Evolutionary conservation across 106 monocot species (phyloP), one percentile per base, ranked within the genome.

Genomic region (Cymbidium sinense): DNA sequence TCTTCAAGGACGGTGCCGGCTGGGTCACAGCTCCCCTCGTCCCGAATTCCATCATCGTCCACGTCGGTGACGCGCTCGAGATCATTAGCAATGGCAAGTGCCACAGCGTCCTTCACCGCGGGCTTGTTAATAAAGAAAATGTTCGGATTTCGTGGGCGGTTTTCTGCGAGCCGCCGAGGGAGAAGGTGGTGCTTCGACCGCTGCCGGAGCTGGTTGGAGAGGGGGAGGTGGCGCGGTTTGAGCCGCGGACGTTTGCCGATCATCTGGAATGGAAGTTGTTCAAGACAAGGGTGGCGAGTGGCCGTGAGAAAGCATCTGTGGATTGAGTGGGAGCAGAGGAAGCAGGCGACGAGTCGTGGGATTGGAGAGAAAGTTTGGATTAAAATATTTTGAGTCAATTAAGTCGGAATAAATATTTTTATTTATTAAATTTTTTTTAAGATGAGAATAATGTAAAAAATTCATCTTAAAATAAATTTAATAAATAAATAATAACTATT

Each of bases 111-210:
- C 81, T 96, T 11, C 95, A 96, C 80, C 87, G 93, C 0, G 90
- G 93, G 13, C 82, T 96, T 2, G 93, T 96, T 4, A 96, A 89
- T 83, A 90, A 86, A 79, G 91, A 96, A 78, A 93, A 87, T 82
- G 90, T 93, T 28, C 78, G 95, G 74, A 89, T 96, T 62, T 96
- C 95, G n/a, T 96, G 95, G 95, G 93, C 87, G 0, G 79, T 93
- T 27, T 96, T 96, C 85, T 93, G 93, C 84, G 93, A 96, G 82
- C 93, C 90, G 15, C 95, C 88, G 11, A 87, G 50, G 70, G 90
- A 96, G 0, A 89, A 76, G 81, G 78, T 96, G 50, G 39, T 96
- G 73, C 88, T 96, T 12, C 69, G 67, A 79, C 95, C 95, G 20
- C 67, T 95, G 61, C 77, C 83, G 75, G 90, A 92, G 81, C 64